Base-by-base conservation (phyloP, 148 eudicot species). In the Limonium bicolor region DNA sequence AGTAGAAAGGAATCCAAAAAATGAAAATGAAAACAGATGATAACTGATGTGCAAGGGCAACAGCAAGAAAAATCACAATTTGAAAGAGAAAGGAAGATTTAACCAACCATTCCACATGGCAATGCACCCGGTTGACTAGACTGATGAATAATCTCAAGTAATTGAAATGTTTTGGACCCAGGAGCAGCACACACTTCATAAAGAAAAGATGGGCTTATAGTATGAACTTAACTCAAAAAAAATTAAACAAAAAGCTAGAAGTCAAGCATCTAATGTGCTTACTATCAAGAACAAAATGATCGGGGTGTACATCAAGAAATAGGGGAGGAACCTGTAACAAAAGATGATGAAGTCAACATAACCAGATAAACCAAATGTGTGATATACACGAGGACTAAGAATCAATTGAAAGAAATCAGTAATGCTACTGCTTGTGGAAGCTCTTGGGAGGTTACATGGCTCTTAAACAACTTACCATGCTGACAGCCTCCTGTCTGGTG, bases 121-220 rank as follows among this genome's bases (percentile, higher is more conserved):
- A 90, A 56, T 34, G 68, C 41, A 41, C 77, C 85, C 27, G 73
- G 35, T 51, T 66, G 69, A 23, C 72, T 65, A 20, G 65, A 53
- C 20, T 55, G 66, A 62, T 90, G 74, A 61, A 90, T 78, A 66
- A 84, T 90, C 75, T 90, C 99, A 36, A 90, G 93, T 50, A 90
- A 59, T 66, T 90, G 99, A 58, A 90, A 90, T 26, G 99, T 90
- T 58, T 90, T 90, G 7, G 99, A 90, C 23, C 99, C 99, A 2
- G 99, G 99, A 34, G 99, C 99, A 8, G 99, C 99, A 80, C 99
- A 90, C 95, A 90, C 99, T 90, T 63, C 62, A 72, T 27, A 32
- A 19, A 42, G 39, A 17, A 74, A 31, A n/a, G n/a, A n/a, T n/a
- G n/a, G 14, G 12, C 27, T 11, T 21, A 41, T 20, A 12, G 6